Conservation (phyloP, 2,329 filamentous ascomycete genomes). For the Emergomyces pasteurianus region DNA sequence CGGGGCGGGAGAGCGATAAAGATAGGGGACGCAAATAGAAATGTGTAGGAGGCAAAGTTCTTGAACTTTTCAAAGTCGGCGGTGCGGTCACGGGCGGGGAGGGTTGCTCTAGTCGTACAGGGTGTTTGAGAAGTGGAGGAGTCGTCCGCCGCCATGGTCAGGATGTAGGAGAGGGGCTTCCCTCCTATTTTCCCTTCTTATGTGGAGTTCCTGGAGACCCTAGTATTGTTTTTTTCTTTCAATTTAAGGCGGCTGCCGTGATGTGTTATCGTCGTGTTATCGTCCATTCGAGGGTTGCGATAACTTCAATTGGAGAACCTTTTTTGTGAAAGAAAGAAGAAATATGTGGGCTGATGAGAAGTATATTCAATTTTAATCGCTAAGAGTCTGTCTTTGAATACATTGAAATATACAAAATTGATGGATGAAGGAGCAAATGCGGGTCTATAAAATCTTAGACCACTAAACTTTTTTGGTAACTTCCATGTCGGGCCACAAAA, state of each 20-base stretch:
- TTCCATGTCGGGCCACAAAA: too few relatives aligned
- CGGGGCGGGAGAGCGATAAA: constrained; percentile 47
- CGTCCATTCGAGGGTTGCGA: background rate
- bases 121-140: background rate
- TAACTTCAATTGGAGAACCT: background rate
- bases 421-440: too few relatives aligned
- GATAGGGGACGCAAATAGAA: constrained; percentile 41
- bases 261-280: too few relatives aligned
- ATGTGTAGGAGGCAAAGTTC: constrained; percentile 26
- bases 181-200: background rate
- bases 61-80: constrained; percentile 31
- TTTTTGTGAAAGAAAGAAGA: too few relatives aligned
- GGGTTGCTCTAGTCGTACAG: constrained; percentile 5
- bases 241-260: background rate
- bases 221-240: background rate
- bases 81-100: constrained; percentile 14
- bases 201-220: background rate
- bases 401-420: too few relatives aligned
- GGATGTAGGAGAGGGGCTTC: background rate
- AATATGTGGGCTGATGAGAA: too few relatives aligned
- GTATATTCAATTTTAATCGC: too few relatives aligned
- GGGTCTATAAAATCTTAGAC: too few relatives aligned
- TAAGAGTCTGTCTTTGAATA: too few relatives aligned
- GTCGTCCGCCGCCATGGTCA: background rate
- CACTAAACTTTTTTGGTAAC: too few relatives aligned